Conservation (phyloP, 1,284 basidiomycete genomes). For the Fomitopsis palustris region DNA sequence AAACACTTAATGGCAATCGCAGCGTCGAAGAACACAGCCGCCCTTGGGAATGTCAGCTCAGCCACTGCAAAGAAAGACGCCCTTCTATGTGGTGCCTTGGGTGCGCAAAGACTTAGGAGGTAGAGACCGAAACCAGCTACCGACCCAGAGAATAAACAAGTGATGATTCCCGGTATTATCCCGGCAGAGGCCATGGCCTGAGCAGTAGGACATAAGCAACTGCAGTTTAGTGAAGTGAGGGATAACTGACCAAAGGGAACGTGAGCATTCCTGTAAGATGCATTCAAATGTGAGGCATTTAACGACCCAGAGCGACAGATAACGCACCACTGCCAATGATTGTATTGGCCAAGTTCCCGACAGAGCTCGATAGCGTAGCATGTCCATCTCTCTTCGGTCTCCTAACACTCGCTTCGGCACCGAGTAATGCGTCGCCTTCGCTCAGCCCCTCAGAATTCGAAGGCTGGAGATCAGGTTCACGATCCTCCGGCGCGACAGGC, state of each 20-base stretch:
- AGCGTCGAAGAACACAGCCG: slow-evolving; percentile 84
- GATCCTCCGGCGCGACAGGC: slow-evolving; percentile 22
- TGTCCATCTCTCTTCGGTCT: slow-evolving; percentile 49
- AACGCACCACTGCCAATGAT: slow-evolving; percentile 83
- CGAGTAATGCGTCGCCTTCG: slow-evolving; percentile 50
- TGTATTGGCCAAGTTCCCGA: slow-evolving; percentile 81
- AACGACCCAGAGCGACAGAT: not conserved
- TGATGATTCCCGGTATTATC: slow-evolving; percentile 82
- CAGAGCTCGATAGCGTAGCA: slow-evolving; percentile 61
- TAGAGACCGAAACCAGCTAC: slow-evolving; percentile 88
- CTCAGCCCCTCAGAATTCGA: slow-evolving; percentile 21
- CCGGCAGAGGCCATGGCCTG: slow-evolving; percentile 86
- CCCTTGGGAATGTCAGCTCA: slow-evolving; percentile 81
- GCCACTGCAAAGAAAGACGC: slow-evolving; percentile 89
- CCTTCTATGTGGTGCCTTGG: slow-evolving; percentile 69
- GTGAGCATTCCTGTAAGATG: slow-evolving; percentile 68
- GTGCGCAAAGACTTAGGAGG: slow-evolving; percentile 84
- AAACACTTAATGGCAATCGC: slow-evolving; percentile 97
- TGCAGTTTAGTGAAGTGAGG: too few relatives aligned
- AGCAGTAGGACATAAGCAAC: not conserved
- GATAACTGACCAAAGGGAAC: slow-evolving; percentile 63
- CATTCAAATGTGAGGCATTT: slow-evolving; percentile 6
- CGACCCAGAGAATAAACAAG: slow-evolving; percentile 83
- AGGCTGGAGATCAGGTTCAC: slow-evolving; percentile 13
- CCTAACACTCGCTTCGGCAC: slow-evolving; percentile 33